phyloP scores from a whole-genome alignment of 441 rosid species.

The Adansonia rubrostipa region DNA sequence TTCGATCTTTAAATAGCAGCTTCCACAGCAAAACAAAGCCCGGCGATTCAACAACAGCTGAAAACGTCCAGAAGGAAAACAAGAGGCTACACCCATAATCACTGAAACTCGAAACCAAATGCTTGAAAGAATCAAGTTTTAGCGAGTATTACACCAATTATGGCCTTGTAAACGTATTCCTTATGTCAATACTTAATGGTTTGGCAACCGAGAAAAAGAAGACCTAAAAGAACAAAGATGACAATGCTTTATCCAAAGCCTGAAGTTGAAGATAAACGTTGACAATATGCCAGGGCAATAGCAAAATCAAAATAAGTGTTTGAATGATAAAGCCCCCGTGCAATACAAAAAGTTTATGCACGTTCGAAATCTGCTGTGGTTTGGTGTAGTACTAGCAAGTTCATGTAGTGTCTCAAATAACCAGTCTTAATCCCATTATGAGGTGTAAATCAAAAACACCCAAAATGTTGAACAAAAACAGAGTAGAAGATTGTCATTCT shows the following conservation, averaged over 20 bases:
- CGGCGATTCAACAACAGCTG: background rate
- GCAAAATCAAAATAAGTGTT: background rate
- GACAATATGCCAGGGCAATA: background rate
- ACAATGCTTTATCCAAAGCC: background rate
- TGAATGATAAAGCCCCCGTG: background rate
- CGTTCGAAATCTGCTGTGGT: background rate
- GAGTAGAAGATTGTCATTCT: slow-evolving; percentile 13
- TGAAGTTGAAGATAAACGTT: background rate
- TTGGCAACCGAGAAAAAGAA: background rate
- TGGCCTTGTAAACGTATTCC: background rate
- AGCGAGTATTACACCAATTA: background rate
- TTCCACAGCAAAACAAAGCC: background rate
- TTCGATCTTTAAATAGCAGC: slow-evolving; percentile 3
- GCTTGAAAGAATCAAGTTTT: background rate
- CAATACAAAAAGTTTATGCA: slow-evolving; percentile 17
- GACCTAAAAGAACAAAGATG: background rate
- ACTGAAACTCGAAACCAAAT: background rate
- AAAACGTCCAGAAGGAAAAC: background rate
- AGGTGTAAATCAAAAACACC: slow-evolving; percentile 31
- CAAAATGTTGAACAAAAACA: slow-evolving; percentile 30
- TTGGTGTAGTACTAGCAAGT: slow-evolving; percentile 19
- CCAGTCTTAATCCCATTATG: slow-evolving; percentile 41
- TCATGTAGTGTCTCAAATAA: slow-evolving; percentile 32
- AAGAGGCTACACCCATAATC: background rate
- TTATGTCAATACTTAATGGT: background rate